These are phyloP conservation scores for Trichoderma koningiopsis DNA, from an alignment of 2,329 filamentous ascomycete species.

Conservation along the genomic window DNA sequence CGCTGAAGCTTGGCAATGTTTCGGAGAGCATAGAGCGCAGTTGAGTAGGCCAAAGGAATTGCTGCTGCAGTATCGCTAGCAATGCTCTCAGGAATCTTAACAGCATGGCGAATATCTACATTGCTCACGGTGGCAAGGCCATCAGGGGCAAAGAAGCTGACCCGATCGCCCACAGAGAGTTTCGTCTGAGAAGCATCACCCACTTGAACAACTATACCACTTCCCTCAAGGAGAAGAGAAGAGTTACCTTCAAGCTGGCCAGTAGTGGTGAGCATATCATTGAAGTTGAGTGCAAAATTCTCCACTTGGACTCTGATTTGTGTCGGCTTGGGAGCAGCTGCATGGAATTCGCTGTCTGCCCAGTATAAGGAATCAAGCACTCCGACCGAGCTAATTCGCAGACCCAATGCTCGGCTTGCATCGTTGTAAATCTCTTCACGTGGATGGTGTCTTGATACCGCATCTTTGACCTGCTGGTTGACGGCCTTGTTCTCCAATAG, in stretches of 20 bases:
- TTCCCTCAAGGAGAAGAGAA: conserved; percentile 16
- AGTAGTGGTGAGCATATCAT: conserved; percentile 17
- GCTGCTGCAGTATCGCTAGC: background rate
- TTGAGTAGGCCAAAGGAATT: conserved; percentile 20
- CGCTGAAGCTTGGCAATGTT: conserved; percentile 33
- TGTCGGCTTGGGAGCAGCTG: conserved; percentile 3
- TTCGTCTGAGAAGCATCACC: conserved; percentile 13
- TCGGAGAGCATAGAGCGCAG: conserved; percentile 28
- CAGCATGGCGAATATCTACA: conserved; percentile 4
- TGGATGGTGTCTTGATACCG: conserved; percentile 17
- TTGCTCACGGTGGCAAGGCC: conserved; percentile 22
- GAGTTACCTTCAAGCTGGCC: conserved; percentile 11
- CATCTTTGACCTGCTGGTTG: conserved; percentile 12
- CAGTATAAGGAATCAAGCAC: conserved; percentile 22
- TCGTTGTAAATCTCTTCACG: conserved; percentile 13
- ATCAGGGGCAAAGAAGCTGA: conserved; percentile 20
- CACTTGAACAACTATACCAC: conserved; percentile 4
- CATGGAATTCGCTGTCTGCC: conserved; percentile 11
- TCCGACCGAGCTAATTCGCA: conserved; percentile 13
- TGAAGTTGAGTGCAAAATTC: conserved; percentile 20
- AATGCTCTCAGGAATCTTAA: conserved; percentile 11
- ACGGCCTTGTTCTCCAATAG: conserved; percentile 12
- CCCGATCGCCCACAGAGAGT: conserved; percentile 16
- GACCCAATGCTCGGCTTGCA: background rate
- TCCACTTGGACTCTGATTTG: conserved; percentile 18